Evolutionary conservation across 306 rosid species (phyloP), one percentile per base, ranked within the genome.

Genomic region (Potentilla sterilis): DNA sequence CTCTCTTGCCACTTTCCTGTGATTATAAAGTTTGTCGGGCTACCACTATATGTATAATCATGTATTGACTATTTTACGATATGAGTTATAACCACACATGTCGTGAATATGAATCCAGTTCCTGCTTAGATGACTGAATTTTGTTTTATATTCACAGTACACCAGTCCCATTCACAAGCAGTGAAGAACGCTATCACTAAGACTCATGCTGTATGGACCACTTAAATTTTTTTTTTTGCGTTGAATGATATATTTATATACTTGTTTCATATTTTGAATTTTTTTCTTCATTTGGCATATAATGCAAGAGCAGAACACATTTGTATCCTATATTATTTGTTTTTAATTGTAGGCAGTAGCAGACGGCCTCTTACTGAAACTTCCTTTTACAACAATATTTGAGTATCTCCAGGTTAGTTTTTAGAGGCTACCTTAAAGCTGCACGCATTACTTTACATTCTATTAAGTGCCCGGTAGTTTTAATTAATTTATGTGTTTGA

Each of bases 341-440:
- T 19, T 2, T 75, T 78, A 68, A 41, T 68, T 81, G 88, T 91
- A 95, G 98, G 93, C 96, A 46, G 87, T 89, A 75, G 81, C 85
- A 46, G 82, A 81, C 34, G 90, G 90, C 79, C 83, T 71, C 69
- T 75, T 95, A 76, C 68, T 92, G 80, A 95, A 95, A 83, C 90
- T 95, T 78, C 88, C 96, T 41, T 95, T 86, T 81, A 87, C 74
- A 41, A 95, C 99, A 76, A 88, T 95, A 80, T 95, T 92, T 81
- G 99, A 95, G 86, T 92, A 95, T 90, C 99, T 95, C 79, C 98
- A 95, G 92, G 99, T 95, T 74, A 73, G 86, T 75, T 82, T 82
- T 69, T 72, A 55, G 22, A 75, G 16, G 9, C 9, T 67, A 22
- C 55, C 74, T 51, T 40, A 49, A 46, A 64, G 40, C 62, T 68